Percentiles rank a stretch among this genome's conserved stretches.
Evolutionary conservation across 2,329 filamentous ascomycete genomes (phyloP).

Genomic region (Madurella mycetomatis): DNA sequence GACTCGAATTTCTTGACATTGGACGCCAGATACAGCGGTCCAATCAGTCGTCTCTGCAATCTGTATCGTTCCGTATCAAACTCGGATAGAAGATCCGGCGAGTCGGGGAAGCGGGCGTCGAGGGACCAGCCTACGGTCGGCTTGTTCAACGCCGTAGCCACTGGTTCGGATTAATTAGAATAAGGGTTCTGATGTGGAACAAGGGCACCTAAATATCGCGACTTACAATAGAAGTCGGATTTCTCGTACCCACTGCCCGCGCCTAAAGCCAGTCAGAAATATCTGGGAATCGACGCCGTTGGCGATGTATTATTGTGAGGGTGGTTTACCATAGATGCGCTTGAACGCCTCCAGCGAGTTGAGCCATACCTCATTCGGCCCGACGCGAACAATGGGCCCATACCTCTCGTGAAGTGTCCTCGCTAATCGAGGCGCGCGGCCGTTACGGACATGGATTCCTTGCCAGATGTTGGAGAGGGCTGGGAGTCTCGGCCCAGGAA

Average conservation of each 20-base stretch:
- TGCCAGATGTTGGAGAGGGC: constrained; percentile 47
- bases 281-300: background rate
- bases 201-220: background rate
- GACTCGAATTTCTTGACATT: constrained; percentile 40
- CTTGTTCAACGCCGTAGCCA: constrained; percentile 43
- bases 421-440: constrained; percentile 39
- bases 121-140: constrained; percentile 40
- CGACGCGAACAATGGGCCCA: constrained; percentile 49
- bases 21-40: constrained; percentile 42
- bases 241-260: constrained; percentile 46
- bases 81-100: constrained; percentile 49
- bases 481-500: constrained; percentile 46
- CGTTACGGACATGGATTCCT: constrained; percentile 42
- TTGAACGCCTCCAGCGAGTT: constrained; percentile 44
- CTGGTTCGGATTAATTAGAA: constrained; percentile 27
- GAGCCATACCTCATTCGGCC: constrained; percentile 52
- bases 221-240: constrained; percentile 49
- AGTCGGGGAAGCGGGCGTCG: constrained; percentile 37
- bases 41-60: constrained; percentile 46
- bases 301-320: background rate
- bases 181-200: background rate
- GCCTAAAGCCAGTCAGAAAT: constrained; percentile 30
- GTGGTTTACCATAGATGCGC: constrained; percentile 42
- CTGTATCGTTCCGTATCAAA: constrained; percentile 44
- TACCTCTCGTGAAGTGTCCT: constrained; percentile 43